These are phyloP conservation scores for Phaeosphaeriaceae sp. DNA, from an alignment of 2,329 filamentous ascomycete genomes.

Conservation along the genomic window DNA sequence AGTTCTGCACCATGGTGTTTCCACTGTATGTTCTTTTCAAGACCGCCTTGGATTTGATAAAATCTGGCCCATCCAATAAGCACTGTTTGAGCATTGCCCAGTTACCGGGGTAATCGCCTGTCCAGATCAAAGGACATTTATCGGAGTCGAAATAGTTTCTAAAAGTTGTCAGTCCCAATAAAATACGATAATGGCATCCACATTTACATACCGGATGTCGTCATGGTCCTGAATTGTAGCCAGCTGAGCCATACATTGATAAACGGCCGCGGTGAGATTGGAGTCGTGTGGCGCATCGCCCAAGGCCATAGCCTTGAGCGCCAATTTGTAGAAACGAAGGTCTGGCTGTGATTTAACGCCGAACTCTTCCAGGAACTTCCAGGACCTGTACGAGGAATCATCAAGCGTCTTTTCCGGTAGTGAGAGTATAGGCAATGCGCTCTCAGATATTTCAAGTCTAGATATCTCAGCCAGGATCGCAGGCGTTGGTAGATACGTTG, in stretches of 20 bases:
- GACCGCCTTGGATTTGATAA: constrained; percentile 1
- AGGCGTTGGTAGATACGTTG: constrained; percentile 17
- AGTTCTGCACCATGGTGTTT: not conserved
- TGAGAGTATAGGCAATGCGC: constrained; percentile 8
- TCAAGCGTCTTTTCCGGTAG: constrained; percentile 7
- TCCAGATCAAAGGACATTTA: not conserved
- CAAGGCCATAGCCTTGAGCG: not conserved
- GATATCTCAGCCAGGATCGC: constrained; percentile 1
- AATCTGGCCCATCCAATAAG: constrained; percentile 14
- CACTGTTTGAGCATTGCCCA: constrained; percentile 4
- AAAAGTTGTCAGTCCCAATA: too few relatives aligned
- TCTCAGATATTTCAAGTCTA: not conserved
- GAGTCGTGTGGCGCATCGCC: not conserved
- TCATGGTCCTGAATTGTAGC: constrained; percentile 5
- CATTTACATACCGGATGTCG: not conserved
- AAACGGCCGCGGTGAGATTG: not conserved
- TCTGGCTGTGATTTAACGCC: constrained; percentile 13
- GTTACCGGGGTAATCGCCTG: not conserved
- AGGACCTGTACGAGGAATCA: constrained; percentile 1
- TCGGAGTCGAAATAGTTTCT: too few relatives aligned
- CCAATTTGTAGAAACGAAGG: constrained; percentile 15
- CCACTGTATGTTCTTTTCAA: constrained; percentile 3
- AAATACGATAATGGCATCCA: too few relatives aligned
- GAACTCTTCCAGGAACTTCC: constrained; percentile 23
- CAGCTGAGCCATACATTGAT: constrained; percentile 4